Evolutionary conservation across 306 rosid genomes (phyloP).

Genomic region (Elaeagnus macrophylla): DNA sequence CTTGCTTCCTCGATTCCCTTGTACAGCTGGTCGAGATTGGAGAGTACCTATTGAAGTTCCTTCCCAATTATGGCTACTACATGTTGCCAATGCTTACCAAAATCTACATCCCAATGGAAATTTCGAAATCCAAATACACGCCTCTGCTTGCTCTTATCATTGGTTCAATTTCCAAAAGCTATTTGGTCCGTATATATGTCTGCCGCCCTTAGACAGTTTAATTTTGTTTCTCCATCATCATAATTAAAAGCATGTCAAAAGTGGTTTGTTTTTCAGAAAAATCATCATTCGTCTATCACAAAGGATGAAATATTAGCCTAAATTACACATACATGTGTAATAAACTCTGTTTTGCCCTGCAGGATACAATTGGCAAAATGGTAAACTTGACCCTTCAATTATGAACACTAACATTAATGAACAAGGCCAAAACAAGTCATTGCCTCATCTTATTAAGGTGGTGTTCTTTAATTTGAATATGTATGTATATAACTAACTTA

Average conservation of each 20-base stretch:
- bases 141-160: constrained; percentile 73
- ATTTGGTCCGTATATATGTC: no score
- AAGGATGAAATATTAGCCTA: no score
- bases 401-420: constrained; percentile 43
- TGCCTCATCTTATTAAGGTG: constrained; percentile 76
- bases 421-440: constrained; percentile 30
- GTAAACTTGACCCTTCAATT: constrained; percentile 66
- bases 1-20: constrained; percentile 59
- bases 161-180: constrained; percentile 83
- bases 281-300: no score
- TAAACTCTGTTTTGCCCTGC: background rate
- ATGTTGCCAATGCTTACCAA: constrained; percentile 76
- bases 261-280: no score
- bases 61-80: constrained; percentile 76
- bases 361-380: constrained; percentile 84
- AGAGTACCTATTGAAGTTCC: constrained; percentile 62
- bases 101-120: constrained; percentile 27
- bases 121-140: constrained; percentile 53
- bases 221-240: no score
- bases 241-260: no score
- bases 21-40: constrained; percentile 43
- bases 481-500: background rate
- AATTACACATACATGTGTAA: background rate
- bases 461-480: background rate
- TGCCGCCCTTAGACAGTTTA: no score